phyloP scores from a whole-genome alignment of 768 basidiomycete species.

The Rhodotorula kratochvilovae region DNA sequence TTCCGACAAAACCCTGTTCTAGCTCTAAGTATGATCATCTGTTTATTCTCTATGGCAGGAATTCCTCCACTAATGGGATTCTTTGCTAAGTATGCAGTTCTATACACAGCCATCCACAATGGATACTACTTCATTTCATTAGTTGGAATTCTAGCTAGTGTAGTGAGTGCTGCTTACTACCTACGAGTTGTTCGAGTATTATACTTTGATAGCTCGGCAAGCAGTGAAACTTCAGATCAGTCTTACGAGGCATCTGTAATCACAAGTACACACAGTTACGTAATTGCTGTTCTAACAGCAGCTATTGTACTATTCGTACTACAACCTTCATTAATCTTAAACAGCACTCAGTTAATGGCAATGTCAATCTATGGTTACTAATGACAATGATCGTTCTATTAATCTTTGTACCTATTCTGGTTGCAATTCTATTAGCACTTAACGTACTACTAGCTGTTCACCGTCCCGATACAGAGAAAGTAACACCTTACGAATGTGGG shows the following conservation, averaged over 20 bases:
- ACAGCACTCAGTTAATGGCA: constrained; percentile 25
- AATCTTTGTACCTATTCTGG: constrained; percentile 21
- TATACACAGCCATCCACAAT: constrained; percentile 34
- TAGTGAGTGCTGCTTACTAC: constrained; percentile 42
- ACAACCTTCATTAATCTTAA: constrained; percentile 29
- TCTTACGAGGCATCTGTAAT: constrained; percentile 6
- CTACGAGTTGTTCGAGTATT: constrained; percentile 36
- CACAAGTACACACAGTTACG: constrained; percentile 26
- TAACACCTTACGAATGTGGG: constrained; percentile 14
- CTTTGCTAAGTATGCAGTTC: constrained; percentile 39
- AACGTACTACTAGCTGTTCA: constrained; percentile 14
- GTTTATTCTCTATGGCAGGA: constrained; percentile 39
- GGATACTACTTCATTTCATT: constrained; percentile 41
- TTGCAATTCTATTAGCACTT: constrained; percentile 23
- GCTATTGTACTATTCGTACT: constrained; percentile 24
- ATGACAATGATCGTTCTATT: constrained; percentile 25
- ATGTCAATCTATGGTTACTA: constrained; percentile 20
- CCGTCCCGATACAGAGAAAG: constrained; percentile 9
- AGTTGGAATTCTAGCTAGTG: constrained; percentile 39
- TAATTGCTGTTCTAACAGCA: constrained; percentile 28
- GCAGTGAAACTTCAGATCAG: neutral
- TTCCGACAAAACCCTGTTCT: constrained; percentile 20
- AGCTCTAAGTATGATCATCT: constrained; percentile 17
- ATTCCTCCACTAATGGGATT: constrained; percentile 40
- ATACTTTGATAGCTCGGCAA: constrained; percentile 30